These are phyloP conservation scores for Penicillium desertorum DNA, from an alignment of 495 filamentous ascomycete species.

Conservation along the genomic window DNA sequence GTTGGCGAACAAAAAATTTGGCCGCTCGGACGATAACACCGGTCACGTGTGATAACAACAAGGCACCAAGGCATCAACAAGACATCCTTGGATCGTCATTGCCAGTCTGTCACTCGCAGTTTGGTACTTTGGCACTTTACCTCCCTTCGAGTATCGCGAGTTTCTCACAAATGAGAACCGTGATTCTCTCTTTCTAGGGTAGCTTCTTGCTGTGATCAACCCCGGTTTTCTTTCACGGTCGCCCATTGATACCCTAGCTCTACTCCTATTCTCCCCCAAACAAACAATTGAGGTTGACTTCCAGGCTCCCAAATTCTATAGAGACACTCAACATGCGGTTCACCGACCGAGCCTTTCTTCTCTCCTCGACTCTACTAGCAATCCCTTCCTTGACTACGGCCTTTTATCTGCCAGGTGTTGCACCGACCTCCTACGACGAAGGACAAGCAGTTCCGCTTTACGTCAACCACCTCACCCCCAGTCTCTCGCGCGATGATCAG, in stretches of 20 bases:
- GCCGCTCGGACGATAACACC: slow-evolving; percentile 29
- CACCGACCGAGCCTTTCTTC: slow-evolving; percentile 30
- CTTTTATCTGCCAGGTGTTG: slow-evolving; percentile 96
- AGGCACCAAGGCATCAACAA: slow-evolving; percentile 7
- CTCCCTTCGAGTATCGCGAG: not conserved
- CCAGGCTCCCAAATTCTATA: slow-evolving; percentile 7
- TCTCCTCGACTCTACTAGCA: slow-evolving; percentile 33
- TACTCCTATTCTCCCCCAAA: slow-evolving; percentile 8
- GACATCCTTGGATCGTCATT: slow-evolving; percentile 10
- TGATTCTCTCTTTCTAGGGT: slow-evolving; percentile 4
- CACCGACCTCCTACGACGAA: slow-evolving; percentile 82
- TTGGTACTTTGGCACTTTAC: not conserved
- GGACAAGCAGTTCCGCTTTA: slow-evolving; percentile 79
- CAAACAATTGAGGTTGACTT: slow-evolving; percentile 19
- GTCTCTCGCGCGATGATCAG: slow-evolving; percentile 72
- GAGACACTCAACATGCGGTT: slow-evolving; percentile 41
- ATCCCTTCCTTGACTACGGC: slow-evolving; percentile 59
- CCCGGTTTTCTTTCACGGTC: not conserved
- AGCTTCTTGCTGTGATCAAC: slow-evolving; percentile 1
- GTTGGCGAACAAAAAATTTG: slow-evolving; percentile 29
- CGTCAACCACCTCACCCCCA: slow-evolving; percentile 89
- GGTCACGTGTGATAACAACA: slow-evolving; percentile 31
- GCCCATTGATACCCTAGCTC: not conserved
- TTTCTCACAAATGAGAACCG: slow-evolving; percentile 7
- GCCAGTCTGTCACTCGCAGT: slow-evolving; percentile 13